Evolutionary conservation across 202 grass and related monocot genomes (phyloP), one percentile per base, ranked within the genome.

Genomic region (Hordeum pubiflorum): DNA sequence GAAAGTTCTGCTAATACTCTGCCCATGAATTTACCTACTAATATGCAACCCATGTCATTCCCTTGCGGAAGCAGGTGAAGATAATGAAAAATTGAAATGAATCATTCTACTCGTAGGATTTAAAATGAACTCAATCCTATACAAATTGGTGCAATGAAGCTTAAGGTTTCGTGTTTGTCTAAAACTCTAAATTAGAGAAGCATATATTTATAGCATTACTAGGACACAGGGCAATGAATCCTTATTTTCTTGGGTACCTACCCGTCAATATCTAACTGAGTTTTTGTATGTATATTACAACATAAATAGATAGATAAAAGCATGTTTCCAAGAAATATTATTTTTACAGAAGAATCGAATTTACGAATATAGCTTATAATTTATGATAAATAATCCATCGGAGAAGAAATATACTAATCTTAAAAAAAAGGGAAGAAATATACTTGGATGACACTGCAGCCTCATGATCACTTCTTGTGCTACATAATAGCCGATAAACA

Each of bases 391-490:
- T 2, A 57, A 55, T 33, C 32, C 61, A 63, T 83, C 55, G 72
- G 22, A 54, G 50, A 89, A 82, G 60, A 81, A 85, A 59, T 36
- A 85, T 94, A 94, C 95, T 88, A 46, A 46, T 50, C 46, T 50
- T 50, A 50, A 17, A 50, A 50, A 15, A 50, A 76, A 18, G 41
- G 41, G 50, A 89, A 82, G 60, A 81, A 85, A 55, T 36, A 85
- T 94, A 94, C 95, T 88, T 91, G 36, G 90, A 94, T 86, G 90
- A 89, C 26, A 88, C 76, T 61, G 82, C 36, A 69, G 82, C 76
- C 77, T 98, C 92, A 84, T 82, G 87, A 77, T 93, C 92, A 63
- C 77, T 93, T 77, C 86, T 88, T 78, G 58, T 71, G 75, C 77
- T 85, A 83, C 85, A 75, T 84, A 92, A 88, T 62, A 98, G 81